Base-by-base conservation (phyloP, 2,329 filamentous ascomycete species). In the Botrytis deweyae region DNA sequence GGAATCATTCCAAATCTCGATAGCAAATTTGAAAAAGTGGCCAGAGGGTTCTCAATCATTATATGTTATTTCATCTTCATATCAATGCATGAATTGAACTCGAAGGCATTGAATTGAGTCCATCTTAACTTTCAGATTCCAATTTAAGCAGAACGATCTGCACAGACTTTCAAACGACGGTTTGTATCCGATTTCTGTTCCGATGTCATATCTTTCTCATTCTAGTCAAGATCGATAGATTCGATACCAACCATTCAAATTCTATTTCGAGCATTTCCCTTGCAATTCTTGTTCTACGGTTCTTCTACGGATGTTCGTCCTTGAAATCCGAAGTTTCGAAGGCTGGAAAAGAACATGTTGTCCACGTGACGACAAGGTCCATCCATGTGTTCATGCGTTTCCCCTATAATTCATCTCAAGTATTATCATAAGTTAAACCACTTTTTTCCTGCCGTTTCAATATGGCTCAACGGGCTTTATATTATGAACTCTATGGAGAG, bases 331-430 rank as follows among this genome's bases (percentile, higher is more conserved):
- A 67, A 38, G 46, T 52, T 55, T 25, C 10, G 44, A 58, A 33
- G 49, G 38, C 36, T 69, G 49, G 10, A 44, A 33, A 52, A 58
- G 58, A 14, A 59, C 25, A 52, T 38, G 29, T 14, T 42, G 70
- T 20, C n/a, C 52, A 72, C 49, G 70, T 61, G 70, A 68, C 49
- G 33, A 44, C 70, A 68, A 68, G 70, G 70, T 61, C 40, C 25
- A 68, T 68, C 70, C 70, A 67, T 58, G 46, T 36, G 33, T 33
- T 22, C 25, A 22, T 55, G 25, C 49, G 6, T 69, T 44, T 58
- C 18, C 12, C 8, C 52, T 33, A 68, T 22, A 38, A 16, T 46
- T 52, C 42, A 71, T 71, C 55, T 46, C 67, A 46, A 72, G 14
- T 72, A 64, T 55, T 14, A 42, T 67, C 29, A 55, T 18, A 10